These are phyloP conservation scores for Flagelloscypha sp. DNA, from an alignment of 768 basidiomycete species.

Conservation along the genomic window DNA sequence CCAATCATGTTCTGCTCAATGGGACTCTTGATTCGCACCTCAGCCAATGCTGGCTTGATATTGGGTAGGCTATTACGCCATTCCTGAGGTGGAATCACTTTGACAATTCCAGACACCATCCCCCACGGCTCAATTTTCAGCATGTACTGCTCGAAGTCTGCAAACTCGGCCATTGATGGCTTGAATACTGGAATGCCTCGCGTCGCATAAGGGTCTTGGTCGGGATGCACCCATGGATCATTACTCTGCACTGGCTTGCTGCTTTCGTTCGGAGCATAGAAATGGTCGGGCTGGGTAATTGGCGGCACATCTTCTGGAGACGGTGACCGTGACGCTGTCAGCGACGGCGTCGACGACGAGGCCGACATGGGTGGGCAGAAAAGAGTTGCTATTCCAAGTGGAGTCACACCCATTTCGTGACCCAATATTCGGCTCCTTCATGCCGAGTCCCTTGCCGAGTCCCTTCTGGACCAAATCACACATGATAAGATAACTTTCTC, in stretches of 20 bases:
- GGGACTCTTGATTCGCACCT: slow-evolving; percentile 77
- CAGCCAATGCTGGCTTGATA: slow-evolving; percentile 58
- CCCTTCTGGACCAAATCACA: too few relatives aligned
- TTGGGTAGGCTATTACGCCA: slow-evolving; percentile 76
- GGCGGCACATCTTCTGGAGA: slow-evolving; percentile 44
- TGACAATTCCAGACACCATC: slow-evolving; percentile 83
- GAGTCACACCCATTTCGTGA: too few relatives aligned
- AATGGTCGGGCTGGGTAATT: slow-evolving; percentile 78
- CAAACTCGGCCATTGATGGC: slow-evolving; percentile 86
- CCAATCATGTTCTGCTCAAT: slow-evolving; percentile 94
- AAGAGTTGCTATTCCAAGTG: too few relatives aligned
- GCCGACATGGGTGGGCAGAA: slow-evolving; percentile 19
- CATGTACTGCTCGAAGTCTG: slow-evolving; percentile 89
- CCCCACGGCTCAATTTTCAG: slow-evolving; percentile 87
- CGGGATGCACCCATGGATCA: slow-evolving; percentile 67
- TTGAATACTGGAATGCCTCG: slow-evolving; percentile 96
- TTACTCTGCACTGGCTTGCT: slow-evolving; percentile 54
- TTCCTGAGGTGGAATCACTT: slow-evolving; percentile 91
- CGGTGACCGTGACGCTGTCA: slow-evolving; percentile 39
- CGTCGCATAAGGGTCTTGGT: slow-evolving; percentile 70
- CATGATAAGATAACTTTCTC: too few relatives aligned
- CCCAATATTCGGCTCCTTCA: too few relatives aligned
- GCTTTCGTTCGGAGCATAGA: slow-evolving; percentile 53
- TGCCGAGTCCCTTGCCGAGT: too few relatives aligned
- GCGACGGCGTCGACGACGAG: slow-evolving; percentile 20